Conservation (phyloP, 23 red algal genomes). For the Rhodosorus marinus region DNA sequence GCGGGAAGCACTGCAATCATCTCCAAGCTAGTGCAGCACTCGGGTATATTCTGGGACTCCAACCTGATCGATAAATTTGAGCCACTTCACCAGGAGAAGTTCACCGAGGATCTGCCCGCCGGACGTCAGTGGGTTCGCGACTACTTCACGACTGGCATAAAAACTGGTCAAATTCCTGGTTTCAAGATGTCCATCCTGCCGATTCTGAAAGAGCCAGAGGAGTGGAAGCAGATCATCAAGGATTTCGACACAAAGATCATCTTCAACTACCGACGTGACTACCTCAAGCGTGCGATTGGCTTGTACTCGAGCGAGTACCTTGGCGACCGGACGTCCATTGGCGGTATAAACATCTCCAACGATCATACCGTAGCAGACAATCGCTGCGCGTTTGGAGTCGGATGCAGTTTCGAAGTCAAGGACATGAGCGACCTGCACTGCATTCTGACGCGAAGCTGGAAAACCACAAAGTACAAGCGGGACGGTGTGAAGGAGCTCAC, state of each 20-base stretch:
- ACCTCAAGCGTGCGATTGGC: constrained; percentile 30
- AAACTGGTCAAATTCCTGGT: constrained; percentile 8
- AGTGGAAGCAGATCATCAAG: constrained; percentile 9
- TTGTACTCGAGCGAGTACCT: constrained; percentile 12
- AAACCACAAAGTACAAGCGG: too few species aligned
- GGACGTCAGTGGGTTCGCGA: not conserved
- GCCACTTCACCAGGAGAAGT: not conserved
- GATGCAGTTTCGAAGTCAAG: constrained; percentile 9
- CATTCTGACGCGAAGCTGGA: too few species aligned
- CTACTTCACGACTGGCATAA: constrained; percentile 4
- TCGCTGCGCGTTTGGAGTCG: not conserved
- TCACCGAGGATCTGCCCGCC: not conserved
- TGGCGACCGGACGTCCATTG: constrained; percentile 9
- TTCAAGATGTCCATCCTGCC: constrained; percentile 42
- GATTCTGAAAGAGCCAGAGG: constrained; percentile 18
- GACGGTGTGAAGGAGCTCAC: too few species aligned
- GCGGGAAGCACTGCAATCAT: constrained; percentile 31
- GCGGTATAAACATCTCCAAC: constrained; percentile 21
- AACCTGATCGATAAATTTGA: too few species aligned
- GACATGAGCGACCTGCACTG: constrained; percentile 9
- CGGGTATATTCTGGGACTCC: constrained; percentile 5
- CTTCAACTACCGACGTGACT: constrained; percentile 29
- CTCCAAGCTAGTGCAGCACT: constrained; percentile 21
- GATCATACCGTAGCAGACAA: not conserved
- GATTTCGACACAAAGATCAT: constrained; percentile 32